Evolutionary conservation across 768 basidiomycete genomes (phyloP).

Genomic region (Leucocoprinus sp.): DNA sequence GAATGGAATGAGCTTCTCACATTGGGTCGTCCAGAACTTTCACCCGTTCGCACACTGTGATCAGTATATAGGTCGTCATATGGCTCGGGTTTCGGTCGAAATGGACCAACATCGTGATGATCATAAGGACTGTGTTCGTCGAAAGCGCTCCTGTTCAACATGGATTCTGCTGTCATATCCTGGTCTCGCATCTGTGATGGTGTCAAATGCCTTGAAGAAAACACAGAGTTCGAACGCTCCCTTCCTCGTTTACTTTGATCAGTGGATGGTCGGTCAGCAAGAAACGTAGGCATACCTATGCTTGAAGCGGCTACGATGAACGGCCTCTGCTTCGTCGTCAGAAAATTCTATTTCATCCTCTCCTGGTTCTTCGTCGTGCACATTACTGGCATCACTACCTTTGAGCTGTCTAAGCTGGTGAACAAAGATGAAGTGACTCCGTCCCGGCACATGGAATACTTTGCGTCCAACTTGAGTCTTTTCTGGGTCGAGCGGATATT

Average conservation of each 20-base stretch:
- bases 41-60: background rate
- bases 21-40: background rate
- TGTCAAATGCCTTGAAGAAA: constrained; percentile 48
- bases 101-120: constrained; percentile 45
- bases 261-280: constrained; percentile 1
- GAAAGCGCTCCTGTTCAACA: constrained; percentile 52
- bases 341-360: constrained; percentile 92
- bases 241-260: constrained; percentile 38
- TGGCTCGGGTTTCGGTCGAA: constrained; percentile 59
- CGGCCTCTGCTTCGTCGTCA: constrained; percentile 87
- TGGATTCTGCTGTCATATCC: constrained; percentile 37
- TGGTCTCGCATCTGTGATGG: constrained; percentile 49
- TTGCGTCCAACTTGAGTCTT: constrained; percentile 47
- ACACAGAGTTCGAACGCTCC: constrained; percentile 39
- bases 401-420: constrained; percentile 59
- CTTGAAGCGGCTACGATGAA: constrained; percentile 54
- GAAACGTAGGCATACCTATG: constrained; percentile 37
- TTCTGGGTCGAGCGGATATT: constrained; percentile 51
- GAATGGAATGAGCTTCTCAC: background rate
- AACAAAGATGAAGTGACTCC: constrained; percentile 81
- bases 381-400: constrained; percentile 92
- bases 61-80: constrained; percentile 68
- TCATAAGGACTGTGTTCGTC: constrained; percentile 65
- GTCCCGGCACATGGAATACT: constrained; percentile 77
- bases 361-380: constrained; percentile 88